Base-by-base conservation (phyloP, 306 rosid species). In the Gastrolobium villosum region DNA sequence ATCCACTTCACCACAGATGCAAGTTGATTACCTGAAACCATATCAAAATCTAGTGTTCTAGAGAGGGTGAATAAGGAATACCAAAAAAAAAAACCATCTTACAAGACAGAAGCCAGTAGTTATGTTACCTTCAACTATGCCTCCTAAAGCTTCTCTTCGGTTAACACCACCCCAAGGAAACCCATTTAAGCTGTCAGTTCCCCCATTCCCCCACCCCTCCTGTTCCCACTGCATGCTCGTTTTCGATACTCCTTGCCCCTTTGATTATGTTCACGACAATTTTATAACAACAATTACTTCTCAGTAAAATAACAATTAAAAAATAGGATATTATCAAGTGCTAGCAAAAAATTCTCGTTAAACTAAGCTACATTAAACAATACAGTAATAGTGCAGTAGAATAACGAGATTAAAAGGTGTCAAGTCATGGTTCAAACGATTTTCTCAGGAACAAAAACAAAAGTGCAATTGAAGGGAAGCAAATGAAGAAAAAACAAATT, bases 1-100 rank as follows among this genome's bases (percentile, higher is more conserved):
- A 96, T 84, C 98, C 99, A 93, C 73, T 87, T 88, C 87, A 95
- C 85, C 77, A 95, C 65, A 56, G 92, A 78, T 36, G 68, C 70
- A 57, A 76, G 84, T 77, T 48, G 88, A 84, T 65, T 57, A 56
- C 88, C 99, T 94, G 84, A 66, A 84, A 79, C 63, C 70, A 81
- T 73, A 65, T 32, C 7, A 52, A 79, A 84, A 70, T 73, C 8
- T 5, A 70, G 46, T 71, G 68, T 45, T 39, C 41, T 75, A 20
- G 59, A 67, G 63, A 81, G 34, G 64, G 20, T 30, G 79, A 71
- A 75, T 75, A 40, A 40, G 59, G 34, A 50, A 46, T 20, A 44
- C 36, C 74, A 82, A 68, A 82, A 10, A 9, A 67, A 54, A 71
- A n/a, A 66, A 71, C 1, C 32, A 69, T 60, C 43, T 69, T 72